Base-by-base conservation (phyloP, 495 filamentous ascomycete species). In the Trichoderma orchidacearum region DNA sequence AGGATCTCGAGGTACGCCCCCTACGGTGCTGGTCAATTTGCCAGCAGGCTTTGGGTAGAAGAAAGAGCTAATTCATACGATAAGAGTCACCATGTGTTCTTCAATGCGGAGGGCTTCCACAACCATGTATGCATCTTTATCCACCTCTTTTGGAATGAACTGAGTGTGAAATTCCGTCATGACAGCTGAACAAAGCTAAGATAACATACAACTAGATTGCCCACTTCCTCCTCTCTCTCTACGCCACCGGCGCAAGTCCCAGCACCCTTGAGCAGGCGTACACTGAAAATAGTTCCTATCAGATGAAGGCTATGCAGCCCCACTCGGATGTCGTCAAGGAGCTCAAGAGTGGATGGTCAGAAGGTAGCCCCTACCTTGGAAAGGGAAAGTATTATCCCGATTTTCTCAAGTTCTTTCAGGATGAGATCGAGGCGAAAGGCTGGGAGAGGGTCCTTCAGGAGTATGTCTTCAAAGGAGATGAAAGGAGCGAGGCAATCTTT, bases 161-260 rank as follows among this genome's bases (percentile, higher is more conserved):
- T n/a, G n/a, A n/a, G n/a, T n/a, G n/a, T n/a, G n/a, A n/a, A n/a
- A n/a, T n/a, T n/a, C n/a, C n/a, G n/a, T n/a, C n/a, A n/a, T n/a
- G n/a, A n/a, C n/a, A n/a, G n/a, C n/a, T n/a, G n/a, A 58, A 0
- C 58, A n/a, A n/a, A 53, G 21, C 55, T 64, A 29, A 65, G n/a
- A n/a, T 27, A 31, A 18, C 3, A 21, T 55, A 2, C 6, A 30
- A 28, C 8, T 74, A 92, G 68, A 86, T 93, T 55, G 79, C 72
- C 3, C 89, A 96, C 61, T 80, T 85, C 54, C 68, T 93, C 12
- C 75, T 94, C 8, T 81, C 81, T n/a, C 67, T 90, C 53, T 94
- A 81, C 64, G 83, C 85, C 32, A 79, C 93, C n/a, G 82, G 85
- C 8, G 86, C 86, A 15, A 64, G 74, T 0, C 64, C 85, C 0